phyloP scores from a whole-genome alignment of 306 rosid genomes.

The Cicer chorassanicum region DNA sequence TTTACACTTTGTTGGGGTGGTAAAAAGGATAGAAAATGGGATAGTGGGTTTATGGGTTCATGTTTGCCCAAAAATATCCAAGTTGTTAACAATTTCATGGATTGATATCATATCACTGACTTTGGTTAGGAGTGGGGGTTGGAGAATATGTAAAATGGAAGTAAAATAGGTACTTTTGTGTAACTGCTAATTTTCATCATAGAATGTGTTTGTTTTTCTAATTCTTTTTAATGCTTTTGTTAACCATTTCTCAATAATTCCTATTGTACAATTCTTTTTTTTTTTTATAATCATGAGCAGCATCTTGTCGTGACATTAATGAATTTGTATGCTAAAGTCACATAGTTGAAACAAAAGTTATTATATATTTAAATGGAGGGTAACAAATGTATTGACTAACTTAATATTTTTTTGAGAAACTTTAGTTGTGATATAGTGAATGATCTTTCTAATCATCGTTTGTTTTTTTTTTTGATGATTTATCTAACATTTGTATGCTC shows the following conservation, averaged over 20 bases:
- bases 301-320: not conserved
- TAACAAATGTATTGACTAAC: not conserved
- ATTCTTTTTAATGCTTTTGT: conserved; percentile 15
- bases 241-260: not conserved
- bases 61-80: conserved; percentile 77
- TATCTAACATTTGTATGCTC: too few relatives aligned
- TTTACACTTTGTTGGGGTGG: conserved; percentile 88
- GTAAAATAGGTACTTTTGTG: conserved; percentile 55
- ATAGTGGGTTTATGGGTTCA: conserved; percentile 77
- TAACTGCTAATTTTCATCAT: conserved; percentile 67
- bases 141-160: conserved; percentile 53
- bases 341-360: not conserved
- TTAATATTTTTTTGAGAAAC: not conserved
- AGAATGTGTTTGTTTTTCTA: conserved; percentile 54
- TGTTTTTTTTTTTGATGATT: too few relatives aligned
- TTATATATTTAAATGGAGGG: not conserved
- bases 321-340: not conserved
- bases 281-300: not conserved
- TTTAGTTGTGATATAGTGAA: too few relatives aligned
- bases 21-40: conserved; percentile 65
- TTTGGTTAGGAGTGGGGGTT: conserved; percentile 44
- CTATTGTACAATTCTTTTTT: not conserved
- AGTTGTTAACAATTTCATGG: conserved; percentile 69
- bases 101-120: conserved; percentile 53
- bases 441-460: not conserved